Conservation (phyloP, 2,329 filamentous ascomycete genomes). For the Alternaria panax region DNA sequence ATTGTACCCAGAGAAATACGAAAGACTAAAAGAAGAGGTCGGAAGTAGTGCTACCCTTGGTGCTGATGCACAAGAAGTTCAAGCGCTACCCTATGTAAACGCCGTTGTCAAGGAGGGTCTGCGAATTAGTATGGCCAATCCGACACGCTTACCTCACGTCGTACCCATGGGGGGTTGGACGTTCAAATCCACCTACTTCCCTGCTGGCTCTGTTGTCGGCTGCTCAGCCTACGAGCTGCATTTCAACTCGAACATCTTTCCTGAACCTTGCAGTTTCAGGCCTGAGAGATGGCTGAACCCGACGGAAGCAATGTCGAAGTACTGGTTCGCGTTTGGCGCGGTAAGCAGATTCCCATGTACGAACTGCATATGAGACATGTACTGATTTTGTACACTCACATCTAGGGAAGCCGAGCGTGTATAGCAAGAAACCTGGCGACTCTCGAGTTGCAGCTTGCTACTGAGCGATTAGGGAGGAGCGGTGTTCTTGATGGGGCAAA, state of each 20-base stretch:
- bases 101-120: conserved; percentile 57
- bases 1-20: conserved; percentile 29
- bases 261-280: conserved; percentile 23
- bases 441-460: conserved; percentile 38
- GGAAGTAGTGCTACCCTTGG: conserved; percentile 19
- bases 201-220: conserved; percentile 34
- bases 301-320: conserved; percentile 42
- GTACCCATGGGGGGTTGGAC: conserved; percentile 39
- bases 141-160: conserved; percentile 39
- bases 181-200: conserved; percentile 36
- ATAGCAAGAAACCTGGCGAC: conserved; percentile 44
- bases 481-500: conserved; percentile 57
- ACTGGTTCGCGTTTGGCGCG: conserved; percentile 43
- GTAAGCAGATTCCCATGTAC: no score
- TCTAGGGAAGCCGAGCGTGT: conserved; percentile 43
- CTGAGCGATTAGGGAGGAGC: conserved; percentile 53
- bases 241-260: conserved; percentile 30
- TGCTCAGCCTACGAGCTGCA: conserved; percentile 41
- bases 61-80: conserved; percentile 20
- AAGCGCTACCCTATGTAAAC: conserved; percentile 54
- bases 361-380: no score
- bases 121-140: conserved; percentile 54
- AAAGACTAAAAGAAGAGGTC: conserved; percentile 31
- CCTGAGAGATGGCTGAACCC: conserved; percentile 46
- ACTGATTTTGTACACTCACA: no score